Evolutionary conservation across 495 filamentous ascomycete species (phyloP).

Genomic region (Clavariopsis aquatica): DNA sequence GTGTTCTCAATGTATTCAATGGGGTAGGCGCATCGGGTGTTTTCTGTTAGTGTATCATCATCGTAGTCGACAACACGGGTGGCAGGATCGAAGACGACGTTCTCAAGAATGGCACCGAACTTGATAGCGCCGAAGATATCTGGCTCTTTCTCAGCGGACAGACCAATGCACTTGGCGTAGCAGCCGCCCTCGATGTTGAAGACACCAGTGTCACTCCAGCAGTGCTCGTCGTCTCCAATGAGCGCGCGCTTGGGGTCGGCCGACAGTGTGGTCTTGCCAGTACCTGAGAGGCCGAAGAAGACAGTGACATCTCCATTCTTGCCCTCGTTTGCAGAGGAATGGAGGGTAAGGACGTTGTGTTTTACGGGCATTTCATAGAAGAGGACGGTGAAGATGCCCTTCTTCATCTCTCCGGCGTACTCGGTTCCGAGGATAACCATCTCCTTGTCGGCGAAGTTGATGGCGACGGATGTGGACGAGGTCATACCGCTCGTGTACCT

Average conservation of each 20-base stretch:
- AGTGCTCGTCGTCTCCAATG: constrained; percentile 99
- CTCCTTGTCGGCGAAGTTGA: constrained; percentile 88
- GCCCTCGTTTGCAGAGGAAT: constrained; percentile 92
- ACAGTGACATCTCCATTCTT: constrained; percentile 88
- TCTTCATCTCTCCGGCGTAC: constrained; percentile 98
- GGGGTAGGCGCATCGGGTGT: constrained; percentile 97
- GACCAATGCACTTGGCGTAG: constrained; percentile 98
- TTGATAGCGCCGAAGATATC: constrained; percentile 97
- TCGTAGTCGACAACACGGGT: constrained; percentile 94
- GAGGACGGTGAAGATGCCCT: constrained; percentile 97
- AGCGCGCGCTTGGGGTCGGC: constrained; percentile 94
- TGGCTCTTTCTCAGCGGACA: constrained; percentile 96
- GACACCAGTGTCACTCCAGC: constrained; percentile 94
- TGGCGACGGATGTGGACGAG: constrained; percentile 81
- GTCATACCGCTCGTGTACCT: constrained; percentile 98
- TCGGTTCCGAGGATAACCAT: constrained; percentile 99
- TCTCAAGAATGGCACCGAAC: constrained; percentile 97
- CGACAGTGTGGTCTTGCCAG: constrained; percentile 97
- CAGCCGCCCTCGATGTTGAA: constrained; percentile 99
- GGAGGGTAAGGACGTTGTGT: constrained; percentile 97
- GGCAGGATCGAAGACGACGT: constrained; percentile 92
- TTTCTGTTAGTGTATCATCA: constrained; percentile 91
- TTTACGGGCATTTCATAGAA: constrained; percentile 99
- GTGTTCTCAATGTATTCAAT: constrained; percentile 99
- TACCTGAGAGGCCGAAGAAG: constrained; percentile 98